phyloP scores from a whole-genome alignment of 169 alveolate genomes.

The Eimeria sp. region DNA sequence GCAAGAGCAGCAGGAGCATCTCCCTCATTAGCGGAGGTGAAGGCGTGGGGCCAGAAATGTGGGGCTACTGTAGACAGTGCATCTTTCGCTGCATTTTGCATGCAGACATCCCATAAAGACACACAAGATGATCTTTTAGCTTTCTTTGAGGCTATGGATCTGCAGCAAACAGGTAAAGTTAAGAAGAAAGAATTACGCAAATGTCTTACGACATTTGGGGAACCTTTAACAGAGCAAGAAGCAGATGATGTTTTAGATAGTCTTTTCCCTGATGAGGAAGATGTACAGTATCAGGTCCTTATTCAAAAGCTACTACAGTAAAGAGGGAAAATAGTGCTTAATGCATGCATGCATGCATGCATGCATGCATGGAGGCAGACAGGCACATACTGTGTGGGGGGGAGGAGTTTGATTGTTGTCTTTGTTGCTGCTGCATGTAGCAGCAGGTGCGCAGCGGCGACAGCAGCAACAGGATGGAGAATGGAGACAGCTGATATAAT shows the following conservation, averaged over 20 bases:
- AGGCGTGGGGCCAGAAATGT: background rate
- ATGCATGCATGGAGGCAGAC: background rate
- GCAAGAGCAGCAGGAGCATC: constrained; percentile 51
- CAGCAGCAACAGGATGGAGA: too few species aligned
- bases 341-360: background rate
- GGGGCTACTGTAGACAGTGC: background rate
- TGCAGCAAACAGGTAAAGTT: background rate
- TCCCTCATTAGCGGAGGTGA: constrained; percentile 40
- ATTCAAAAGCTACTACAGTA: constrained; percentile 20
- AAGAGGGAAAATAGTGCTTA: background rate
- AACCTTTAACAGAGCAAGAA: background rate
- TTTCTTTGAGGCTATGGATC: constrained; percentile 37
- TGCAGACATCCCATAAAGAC: background rate
- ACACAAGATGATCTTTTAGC: background rate
- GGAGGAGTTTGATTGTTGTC: too few species aligned
- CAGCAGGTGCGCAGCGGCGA: too few species aligned
- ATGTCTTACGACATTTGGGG: constrained; percentile 25
- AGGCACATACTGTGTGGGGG: too few species aligned
- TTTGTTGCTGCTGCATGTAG: too few species aligned
- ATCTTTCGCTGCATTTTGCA: background rate
- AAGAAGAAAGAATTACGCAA: background rate
- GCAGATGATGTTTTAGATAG: constrained; percentile 16
- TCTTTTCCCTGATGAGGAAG: constrained; percentile 16
- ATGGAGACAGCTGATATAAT: too few species aligned
- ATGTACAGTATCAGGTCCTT: background rate